phyloP scores from a whole-genome alignment of 2,329 filamentous ascomycete genomes.

The Alternaria sp. region DNA sequence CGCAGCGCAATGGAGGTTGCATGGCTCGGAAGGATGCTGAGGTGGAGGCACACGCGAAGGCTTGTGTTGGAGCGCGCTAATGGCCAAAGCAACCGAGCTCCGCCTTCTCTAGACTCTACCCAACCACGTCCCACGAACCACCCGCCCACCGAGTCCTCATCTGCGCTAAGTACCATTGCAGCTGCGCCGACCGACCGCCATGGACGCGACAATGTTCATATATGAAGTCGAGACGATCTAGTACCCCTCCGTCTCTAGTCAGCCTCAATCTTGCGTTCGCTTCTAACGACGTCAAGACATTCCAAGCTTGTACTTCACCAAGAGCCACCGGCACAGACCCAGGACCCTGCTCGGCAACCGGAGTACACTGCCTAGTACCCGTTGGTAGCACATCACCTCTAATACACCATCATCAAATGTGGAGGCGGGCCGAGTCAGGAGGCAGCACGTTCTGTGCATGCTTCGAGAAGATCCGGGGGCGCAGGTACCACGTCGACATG shows the following conservation, averaged over 20 bases:
- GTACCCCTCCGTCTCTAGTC: constrained; percentile 11
- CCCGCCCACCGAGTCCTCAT: constrained; percentile 7
- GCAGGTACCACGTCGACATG: constrained; percentile 23
- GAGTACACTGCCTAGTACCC: constrained; percentile 24
- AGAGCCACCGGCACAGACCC: constrained; percentile 14
- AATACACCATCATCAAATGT: constrained; percentile 25
- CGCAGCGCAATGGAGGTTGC: neutral
- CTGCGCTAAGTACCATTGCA: constrained; percentile 11
- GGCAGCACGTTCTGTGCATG: constrained; percentile 13
- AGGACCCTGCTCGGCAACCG: constrained; percentile 14
- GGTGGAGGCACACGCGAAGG: neutral
- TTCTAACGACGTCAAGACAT: constrained; percentile 14
- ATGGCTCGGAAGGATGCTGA: neutral
- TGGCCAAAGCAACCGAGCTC: neutral
- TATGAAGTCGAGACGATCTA: constrained; percentile 17
- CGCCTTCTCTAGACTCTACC: neutral
- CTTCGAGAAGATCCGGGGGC: constrained; percentile 23
- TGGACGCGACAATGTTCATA: constrained; percentile 7
- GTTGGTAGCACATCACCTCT: constrained; percentile 5
- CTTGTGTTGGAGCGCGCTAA: constrained; percentile 1
- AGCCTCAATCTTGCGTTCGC: constrained; percentile 10
- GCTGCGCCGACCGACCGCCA: neutral
- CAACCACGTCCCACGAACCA: constrained; percentile 1
- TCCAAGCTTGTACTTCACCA: constrained; percentile 18
- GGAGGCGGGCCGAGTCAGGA: constrained; percentile 17